Base-by-base conservation (phyloP, 129 eudicot species). In the Chrysanthemum lavandulifolium region DNA sequence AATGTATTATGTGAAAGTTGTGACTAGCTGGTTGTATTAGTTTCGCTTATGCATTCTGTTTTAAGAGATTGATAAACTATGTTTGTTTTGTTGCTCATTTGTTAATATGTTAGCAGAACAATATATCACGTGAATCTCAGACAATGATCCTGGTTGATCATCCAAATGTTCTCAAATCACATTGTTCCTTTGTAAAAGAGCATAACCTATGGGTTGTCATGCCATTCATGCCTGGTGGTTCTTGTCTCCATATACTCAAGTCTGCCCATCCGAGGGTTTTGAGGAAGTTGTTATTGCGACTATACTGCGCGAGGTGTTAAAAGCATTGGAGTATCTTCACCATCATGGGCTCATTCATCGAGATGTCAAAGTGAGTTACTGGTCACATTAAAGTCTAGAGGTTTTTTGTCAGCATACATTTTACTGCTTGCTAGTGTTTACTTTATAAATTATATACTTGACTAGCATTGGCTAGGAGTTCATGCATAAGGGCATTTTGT, bases 141-240 rank as follows among this genome's bases (percentile, higher is more conserved):
- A 89, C 89, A 68, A 93, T 93, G 98, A 80, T 85, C 79, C 82
- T 89, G 83, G 96, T 89, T 76, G 96, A 93, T 79, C 96, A 93
- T 73, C 87, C 95, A 56, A 93, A 89, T 64, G 92, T 93, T 76
- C 83, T 93, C 8, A 89, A 87, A 76, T 89, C 98, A 65, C 89
- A 93, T 68, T 93, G 98, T 71, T 93, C 96, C 61, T 93, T 93
- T 15, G 98, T 89, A 10, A 76, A 80, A 74, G 95, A 86, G 61
- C 96, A 93, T 85, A 89, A 79, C 81, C 78, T 93, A 18, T 93
- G 98, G 98, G 98, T 93, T 23, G 85, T 93, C 64, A 93, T 87
- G 98, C 98, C 96, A 25, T 93, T 72, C 69, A 93, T 89, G 96
- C 86, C 95, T 72, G 96, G 96, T 50, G 98, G 98, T 64, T 93